Conservation (phyloP, 306 rosid genomes). For the Quercus gilva region DNA sequence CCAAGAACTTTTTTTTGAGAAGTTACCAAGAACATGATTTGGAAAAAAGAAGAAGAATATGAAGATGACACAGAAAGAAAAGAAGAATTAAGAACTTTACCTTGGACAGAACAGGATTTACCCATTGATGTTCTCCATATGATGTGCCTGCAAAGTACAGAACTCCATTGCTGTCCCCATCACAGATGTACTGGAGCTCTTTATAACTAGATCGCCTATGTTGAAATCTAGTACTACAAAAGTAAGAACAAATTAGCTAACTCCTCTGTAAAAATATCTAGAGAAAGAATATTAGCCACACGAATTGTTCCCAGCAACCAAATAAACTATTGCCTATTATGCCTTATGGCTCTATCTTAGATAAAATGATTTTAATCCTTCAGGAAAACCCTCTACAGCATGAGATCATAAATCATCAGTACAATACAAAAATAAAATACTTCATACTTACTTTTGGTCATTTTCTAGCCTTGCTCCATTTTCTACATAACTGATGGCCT, state of each 20-base stretch:
- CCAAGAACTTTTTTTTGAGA: neutral
- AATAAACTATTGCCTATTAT: slow-evolving; percentile 4
- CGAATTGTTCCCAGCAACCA: neutral
- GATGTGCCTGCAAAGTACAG: slow-evolving; percentile 87
- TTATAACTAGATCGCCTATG: slow-evolving; percentile 87
- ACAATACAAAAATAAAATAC: neutral
- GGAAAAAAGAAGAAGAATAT: neutral
- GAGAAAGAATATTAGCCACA: neutral
- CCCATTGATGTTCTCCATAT: slow-evolving; percentile 89
- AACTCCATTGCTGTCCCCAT: slow-evolving; percentile 89
- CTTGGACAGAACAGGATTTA: slow-evolving; percentile 91
- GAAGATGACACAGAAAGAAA: neutral
- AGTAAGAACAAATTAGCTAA: slow-evolving; percentile 3
- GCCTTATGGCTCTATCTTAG: slow-evolving; percentile 11
- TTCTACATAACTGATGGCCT: slow-evolving; percentile 55
- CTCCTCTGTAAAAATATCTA: slow-evolving; percentile 2
- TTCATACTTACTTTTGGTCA: slow-evolving; percentile 54
- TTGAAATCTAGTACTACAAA: slow-evolving; percentile 61
- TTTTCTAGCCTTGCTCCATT: slow-evolving; percentile 45
- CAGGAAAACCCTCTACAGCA: slow-evolving; percentile 1
- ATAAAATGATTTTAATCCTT: slow-evolving; percentile 1
- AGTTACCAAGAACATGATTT: neutral
- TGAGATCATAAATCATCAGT: slow-evolving; percentile 4
- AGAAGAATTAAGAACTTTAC: slow-evolving; percentile 31
- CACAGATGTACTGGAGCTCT: slow-evolving; percentile 85